Evolutionary conservation across 192 early-diverging fungal genomes (phyloP).

Genomic region (Mycoemilia scoparia): DNA sequence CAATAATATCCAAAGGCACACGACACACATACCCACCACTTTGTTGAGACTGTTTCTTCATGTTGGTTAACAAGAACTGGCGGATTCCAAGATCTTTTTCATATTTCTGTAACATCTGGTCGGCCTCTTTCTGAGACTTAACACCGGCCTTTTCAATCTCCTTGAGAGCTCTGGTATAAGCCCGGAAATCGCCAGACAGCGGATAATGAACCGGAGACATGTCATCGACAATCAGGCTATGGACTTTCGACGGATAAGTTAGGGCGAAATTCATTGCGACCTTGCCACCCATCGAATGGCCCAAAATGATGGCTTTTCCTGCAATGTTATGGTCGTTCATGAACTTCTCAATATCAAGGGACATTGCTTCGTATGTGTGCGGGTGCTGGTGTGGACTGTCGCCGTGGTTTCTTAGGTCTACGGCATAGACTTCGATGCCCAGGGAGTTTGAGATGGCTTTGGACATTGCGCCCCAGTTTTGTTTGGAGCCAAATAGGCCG

Average conservation of each 20-base stretch:
- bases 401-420: conserved; percentile 91
- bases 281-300: conserved; percentile 86
- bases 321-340: conserved; percentile 35
- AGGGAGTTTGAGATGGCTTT: conserved; percentile 48
- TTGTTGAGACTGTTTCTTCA: conserved; percentile 34
- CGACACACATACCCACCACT: conserved; percentile 38
- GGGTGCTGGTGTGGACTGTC: conserved; percentile 51
- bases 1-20: conserved; percentile 55
- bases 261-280: conserved; percentile 54
- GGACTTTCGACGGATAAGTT: conserved; percentile 24
- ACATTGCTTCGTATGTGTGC: conserved; percentile 64
- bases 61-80: conserved; percentile 83
- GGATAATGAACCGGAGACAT: conserved; percentile 35
- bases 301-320: conserved; percentile 41
- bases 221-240: conserved; percentile 51
- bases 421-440: conserved; percentile 39
- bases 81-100: conserved; percentile 37
- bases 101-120: conserved; percentile 31
- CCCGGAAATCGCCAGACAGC: conserved; percentile 33
- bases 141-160: conserved; percentile 32
- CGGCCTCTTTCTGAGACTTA: conserved; percentile 37
- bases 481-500: conserved; percentile 86
- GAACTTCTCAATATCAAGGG: conserved; percentile 54
- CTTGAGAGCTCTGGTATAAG: conserved; percentile 36
- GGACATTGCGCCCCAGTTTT: conserved; percentile 78